Evolutionary conservation across 2,329 filamentous ascomycete genomes (phyloP).

Genomic region (Aspergillus piperis): DNA sequence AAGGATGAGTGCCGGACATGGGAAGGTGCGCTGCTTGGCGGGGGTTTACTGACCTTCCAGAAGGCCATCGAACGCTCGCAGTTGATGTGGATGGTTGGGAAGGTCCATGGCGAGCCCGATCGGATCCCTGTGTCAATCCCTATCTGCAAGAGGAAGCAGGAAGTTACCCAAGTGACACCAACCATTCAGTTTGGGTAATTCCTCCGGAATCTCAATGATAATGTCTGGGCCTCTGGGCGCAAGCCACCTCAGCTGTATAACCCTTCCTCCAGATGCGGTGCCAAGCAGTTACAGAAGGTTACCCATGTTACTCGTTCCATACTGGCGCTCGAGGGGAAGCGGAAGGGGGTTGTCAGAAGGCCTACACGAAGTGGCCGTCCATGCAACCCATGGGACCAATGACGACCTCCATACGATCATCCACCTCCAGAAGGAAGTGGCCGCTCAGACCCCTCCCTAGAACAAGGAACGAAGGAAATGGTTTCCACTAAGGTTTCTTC

Average conservation of each 20-base stretch:
- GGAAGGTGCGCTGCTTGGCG: constrained; percentile 12
- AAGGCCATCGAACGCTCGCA: constrained; percentile 16
- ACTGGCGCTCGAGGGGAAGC: background rate
- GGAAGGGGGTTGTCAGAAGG: background rate
- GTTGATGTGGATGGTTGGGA: background rate
- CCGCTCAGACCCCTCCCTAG: background rate
- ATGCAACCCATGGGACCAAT: constrained; percentile 1
- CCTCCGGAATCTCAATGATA: background rate
- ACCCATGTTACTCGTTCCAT: background rate
- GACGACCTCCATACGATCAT: background rate
- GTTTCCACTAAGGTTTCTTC: constrained; percentile 9
- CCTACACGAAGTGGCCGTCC: background rate
- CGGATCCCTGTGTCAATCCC: constrained; percentile 6
- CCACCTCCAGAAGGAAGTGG: background rate
- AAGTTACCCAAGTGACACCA: background rate
- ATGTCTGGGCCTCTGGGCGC: background rate
- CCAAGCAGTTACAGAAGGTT: background rate
- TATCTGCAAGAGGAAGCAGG: background rate
- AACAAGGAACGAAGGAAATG: constrained; percentile 7
- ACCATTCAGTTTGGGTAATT: background rate
- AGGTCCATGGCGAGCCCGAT: background rate
- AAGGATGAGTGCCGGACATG: constrained; percentile 10
- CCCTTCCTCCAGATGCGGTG: background rate
- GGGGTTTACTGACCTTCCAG: constrained; percentile 17
- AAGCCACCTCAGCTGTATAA: background rate